phyloP scores from a whole-genome alignment of 306 rosid species.

The Vigna angularis region DNA sequence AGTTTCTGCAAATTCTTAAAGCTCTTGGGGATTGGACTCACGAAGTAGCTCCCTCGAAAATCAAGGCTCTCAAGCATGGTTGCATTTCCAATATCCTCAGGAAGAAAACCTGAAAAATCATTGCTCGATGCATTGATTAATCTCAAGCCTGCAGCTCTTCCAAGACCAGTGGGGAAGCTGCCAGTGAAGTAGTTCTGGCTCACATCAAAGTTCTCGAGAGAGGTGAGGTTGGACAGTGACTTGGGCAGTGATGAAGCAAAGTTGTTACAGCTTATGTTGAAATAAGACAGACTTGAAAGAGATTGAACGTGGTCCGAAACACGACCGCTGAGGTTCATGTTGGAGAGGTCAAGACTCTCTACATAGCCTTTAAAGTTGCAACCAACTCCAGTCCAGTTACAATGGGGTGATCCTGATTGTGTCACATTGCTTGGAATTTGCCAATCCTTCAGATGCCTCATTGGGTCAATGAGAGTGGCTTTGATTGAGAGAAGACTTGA shows the following conservation, averaged over 20 bases:
- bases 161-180: slow-evolving; percentile 73
- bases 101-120: slow-evolving; percentile 74
- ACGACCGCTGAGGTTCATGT: slow-evolving; percentile 77
- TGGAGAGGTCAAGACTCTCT: slow-evolving; percentile 75
- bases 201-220: slow-evolving; percentile 72
- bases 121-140: slow-evolving; percentile 80
- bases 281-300: slow-evolving; percentile 58
- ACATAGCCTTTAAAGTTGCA: slow-evolving; percentile 73
- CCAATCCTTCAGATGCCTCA: slow-evolving; percentile 69
- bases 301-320: slow-evolving; percentile 64
- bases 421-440: slow-evolving; percentile 47
- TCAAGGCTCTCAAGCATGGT: slow-evolving; percentile 73
- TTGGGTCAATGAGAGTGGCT: slow-evolving; percentile 65
- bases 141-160: slow-evolving; percentile 60
- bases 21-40: slow-evolving; percentile 74
- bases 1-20: slow-evolving; percentile 70
- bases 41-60: slow-evolving; percentile 83
- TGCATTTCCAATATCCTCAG: slow-evolving; percentile 82
- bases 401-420: slow-evolving; percentile 48
- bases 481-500: slow-evolving; percentile 66
- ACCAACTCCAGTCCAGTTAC: slow-evolving; percentile 78
- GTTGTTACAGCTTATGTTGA: slow-evolving; percentile 70
- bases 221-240: slow-evolving; percentile 62
- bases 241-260: slow-evolving; percentile 67
- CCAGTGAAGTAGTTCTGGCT: slow-evolving; percentile 86